Evolutionary conservation across 768 basidiomycete genomes (phyloP).

Genomic region (Mrakia gelida): DNA sequence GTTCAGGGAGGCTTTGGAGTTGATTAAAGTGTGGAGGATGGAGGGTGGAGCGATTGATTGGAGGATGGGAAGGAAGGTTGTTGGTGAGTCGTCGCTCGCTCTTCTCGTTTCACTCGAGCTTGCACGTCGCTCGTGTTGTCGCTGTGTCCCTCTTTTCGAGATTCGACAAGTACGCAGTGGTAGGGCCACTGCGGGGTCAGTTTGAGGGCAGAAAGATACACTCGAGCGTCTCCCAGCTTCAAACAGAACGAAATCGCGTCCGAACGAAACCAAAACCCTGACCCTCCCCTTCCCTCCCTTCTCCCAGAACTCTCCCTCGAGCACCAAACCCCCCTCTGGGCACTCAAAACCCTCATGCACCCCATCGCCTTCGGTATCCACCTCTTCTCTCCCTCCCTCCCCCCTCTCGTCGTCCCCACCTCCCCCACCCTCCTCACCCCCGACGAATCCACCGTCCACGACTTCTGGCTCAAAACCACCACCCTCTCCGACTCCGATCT

Average conservation of each 20-base stretch:
- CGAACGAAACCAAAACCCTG: not conserved
- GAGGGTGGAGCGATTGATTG: not conserved
- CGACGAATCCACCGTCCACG: not conserved
- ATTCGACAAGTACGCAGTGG: too few relatives aligned
- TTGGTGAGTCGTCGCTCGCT: conserved; percentile 1
- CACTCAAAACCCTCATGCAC: conserved; percentile 2
- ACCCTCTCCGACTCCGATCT: not conserved
- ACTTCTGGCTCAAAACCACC: not conserved
- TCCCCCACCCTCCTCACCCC: not conserved
- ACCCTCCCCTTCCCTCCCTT: not conserved
- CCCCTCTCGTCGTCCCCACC: not conserved
- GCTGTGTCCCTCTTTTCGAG: too few relatives aligned
- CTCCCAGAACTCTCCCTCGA: not conserved
- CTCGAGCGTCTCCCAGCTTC: too few relatives aligned
- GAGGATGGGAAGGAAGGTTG: not conserved
- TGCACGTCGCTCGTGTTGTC: not conserved
- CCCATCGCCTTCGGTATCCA: conserved; percentile 10
- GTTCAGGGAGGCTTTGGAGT: conserved; percentile 16
- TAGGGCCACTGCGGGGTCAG: too few relatives aligned
- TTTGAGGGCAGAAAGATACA: too few relatives aligned
- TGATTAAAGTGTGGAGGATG: conserved; percentile 10
- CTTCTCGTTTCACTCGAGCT: not conserved
- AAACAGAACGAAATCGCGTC: not conserved
- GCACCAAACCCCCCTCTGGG: not conserved
- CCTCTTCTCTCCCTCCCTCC: conserved; percentile 9